phyloP scores from a whole-genome alignment of 441 rosid genomes.

The Populus tomentosa region DNA sequence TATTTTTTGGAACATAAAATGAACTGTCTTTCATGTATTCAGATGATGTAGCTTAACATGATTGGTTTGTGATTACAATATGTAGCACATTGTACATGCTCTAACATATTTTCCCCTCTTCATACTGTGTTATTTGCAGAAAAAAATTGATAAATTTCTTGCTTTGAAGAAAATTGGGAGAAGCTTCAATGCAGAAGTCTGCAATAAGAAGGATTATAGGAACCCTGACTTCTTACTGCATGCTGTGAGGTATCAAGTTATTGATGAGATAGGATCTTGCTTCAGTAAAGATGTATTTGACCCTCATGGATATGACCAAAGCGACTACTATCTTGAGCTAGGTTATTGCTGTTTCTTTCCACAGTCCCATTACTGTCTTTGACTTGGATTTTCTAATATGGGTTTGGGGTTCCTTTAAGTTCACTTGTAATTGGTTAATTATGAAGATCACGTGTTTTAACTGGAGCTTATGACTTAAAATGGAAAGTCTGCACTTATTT shows the following conservation, averaged over 20 bases:
- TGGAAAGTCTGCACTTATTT: not conserved
- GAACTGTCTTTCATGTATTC: not conserved
- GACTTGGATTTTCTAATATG: not conserved
- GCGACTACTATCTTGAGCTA: slow-evolving; percentile 78
- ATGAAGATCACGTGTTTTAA: not conserved
- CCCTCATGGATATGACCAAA: slow-evolving; percentile 84
- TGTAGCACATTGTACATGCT: not conserved
- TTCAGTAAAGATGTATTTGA: slow-evolving; percentile 90
- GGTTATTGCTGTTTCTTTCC: slow-evolving; percentile 43
- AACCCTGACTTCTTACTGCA: slow-evolving; percentile 92
- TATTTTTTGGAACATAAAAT: not conserved
- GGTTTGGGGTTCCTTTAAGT: not conserved
- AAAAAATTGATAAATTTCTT: no score
- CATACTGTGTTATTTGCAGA: slow-evolving; percentile 42
- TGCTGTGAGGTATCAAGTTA: slow-evolving; percentile 92
- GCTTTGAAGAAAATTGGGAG: no score
- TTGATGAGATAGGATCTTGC: slow-evolving; percentile 93
- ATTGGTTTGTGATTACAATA: not conserved
- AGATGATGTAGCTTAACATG: not conserved
- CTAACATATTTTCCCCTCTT: not conserved
- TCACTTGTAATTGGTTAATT: not conserved
- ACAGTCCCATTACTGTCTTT: not conserved
- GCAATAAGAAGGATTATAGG: slow-evolving; percentile 90
- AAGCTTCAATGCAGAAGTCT: slow-evolving; percentile 91
- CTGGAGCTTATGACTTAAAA: not conserved